Percentiles rank a stretch among this genome's conserved stretches.
Conservation (phyloP, 768 basidiomycete genomes). For the Russula virescens region DNA sequence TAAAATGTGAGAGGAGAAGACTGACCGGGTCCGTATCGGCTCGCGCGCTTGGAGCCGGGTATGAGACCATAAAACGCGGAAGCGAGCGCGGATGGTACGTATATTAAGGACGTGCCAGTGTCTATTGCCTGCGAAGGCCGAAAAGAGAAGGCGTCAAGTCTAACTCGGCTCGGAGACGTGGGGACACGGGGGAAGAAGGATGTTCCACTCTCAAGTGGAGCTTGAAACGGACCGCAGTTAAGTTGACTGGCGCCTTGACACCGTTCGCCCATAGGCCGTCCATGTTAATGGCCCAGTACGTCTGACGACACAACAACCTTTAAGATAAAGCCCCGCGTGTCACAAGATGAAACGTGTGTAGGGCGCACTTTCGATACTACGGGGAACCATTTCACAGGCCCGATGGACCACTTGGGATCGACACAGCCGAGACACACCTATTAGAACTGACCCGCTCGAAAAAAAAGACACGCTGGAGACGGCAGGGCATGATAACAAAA, state of each 20-base stretch:
- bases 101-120: slow-evolving; percentile 62
- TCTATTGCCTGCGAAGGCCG: slow-evolving; percentile 48
- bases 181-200: too few species aligned
- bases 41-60: slow-evolving; percentile 39
- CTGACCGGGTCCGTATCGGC: slow-evolving; percentile 40
- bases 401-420: slow-evolving; percentile 35
- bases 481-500: neutral
- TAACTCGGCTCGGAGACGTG: neutral
- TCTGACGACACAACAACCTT: slow-evolving; percentile 31
- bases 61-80: slow-evolving; percentile 47
- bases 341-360: neutral
- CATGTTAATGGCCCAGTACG: slow-evolving; percentile 56
- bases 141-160: neutral
- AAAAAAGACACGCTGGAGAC: neutral
- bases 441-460: neutral
- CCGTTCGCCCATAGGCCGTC: slow-evolving; percentile 38
- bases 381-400: slow-evolving; percentile 35
- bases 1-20: neutral
- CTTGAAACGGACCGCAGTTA: slow-evolving; percentile 34
- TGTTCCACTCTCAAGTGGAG: too few species aligned
- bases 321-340: neutral
- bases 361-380: slow-evolving; percentile 33
- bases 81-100: slow-evolving; percentile 43
- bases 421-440: slow-evolving; percentile 42
- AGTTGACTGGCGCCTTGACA: slow-evolving; percentile 20